A percentile compares a stretch with the other conserved stretches of the same genome.
Evolutionary conservation across 164 flowering plant genomes (phyloP).

Genomic region (Pachysandra terminalis): DNA sequence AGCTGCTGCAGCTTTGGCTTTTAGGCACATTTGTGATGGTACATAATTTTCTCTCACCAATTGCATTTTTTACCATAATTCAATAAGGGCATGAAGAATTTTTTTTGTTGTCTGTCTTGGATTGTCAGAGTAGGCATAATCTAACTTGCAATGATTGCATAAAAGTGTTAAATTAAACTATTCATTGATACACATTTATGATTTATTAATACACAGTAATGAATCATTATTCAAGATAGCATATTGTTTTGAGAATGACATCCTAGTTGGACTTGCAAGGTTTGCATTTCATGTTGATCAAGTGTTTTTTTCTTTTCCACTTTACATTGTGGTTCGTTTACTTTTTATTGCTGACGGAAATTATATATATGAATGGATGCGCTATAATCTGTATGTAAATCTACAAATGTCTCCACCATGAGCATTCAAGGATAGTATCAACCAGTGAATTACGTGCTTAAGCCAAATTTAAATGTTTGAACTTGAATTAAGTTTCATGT

Average conservation of each 20-base stretch:
- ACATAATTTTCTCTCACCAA: background rate
- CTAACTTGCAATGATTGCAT: background rate
- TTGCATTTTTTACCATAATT: background rate
- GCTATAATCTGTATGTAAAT: no score
- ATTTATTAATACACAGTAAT: background rate
- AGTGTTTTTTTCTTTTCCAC: no score
- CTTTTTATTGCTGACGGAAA: no score
- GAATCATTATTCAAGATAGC: background rate
- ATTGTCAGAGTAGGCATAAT: background rate
- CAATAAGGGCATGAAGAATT: background rate
- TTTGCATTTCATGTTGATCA: no score
- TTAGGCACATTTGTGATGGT: constrained; percentile 94
- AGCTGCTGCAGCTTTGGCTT: constrained; percentile 95
- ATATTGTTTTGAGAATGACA: background rate
- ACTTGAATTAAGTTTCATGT: no score
- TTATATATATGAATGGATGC: no score
- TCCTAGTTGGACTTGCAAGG: background rate
- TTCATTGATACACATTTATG: background rate
- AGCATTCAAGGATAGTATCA: no score
- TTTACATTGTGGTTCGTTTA: no score
- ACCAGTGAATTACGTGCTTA: no score
- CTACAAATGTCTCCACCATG: no score
- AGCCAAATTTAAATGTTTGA: no score
- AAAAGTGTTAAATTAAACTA: no score
- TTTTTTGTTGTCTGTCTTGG: background rate